Base-by-base conservation (phyloP, 2,329 filamentous ascomycete species). In the Cladosporium sp. region DNA sequence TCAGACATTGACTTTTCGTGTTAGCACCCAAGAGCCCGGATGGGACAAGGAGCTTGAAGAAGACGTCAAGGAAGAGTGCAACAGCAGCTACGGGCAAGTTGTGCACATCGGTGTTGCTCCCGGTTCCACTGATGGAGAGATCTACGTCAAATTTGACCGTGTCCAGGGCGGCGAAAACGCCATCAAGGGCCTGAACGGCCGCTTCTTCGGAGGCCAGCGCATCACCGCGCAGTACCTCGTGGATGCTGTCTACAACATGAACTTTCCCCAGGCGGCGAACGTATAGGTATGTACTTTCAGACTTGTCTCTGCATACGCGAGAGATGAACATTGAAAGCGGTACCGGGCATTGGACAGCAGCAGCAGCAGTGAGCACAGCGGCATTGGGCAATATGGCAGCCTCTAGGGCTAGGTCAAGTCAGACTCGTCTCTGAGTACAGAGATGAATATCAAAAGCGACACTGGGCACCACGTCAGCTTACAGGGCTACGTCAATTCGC, bases 61-160 rank as follows among this genome's bases (percentile, higher is more conserved):
- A 78, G 95, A 99, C 77, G 92, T 99, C 77, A 90, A 91, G 80
- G 85, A 88, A 75, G 95, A 99, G 84, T 97, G 94, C 78, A 92
- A 96, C 82, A 86, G 88, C 74, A 96, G 95, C 85, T 99, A 98
- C 84, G 95, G 95, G 76, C 92, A 94, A 74, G 94, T 99, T 75
- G 93, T 98, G 79, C 95, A 99, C 87, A 96, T 98, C 81, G 75
- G 71, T 67, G 67, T 77, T 61, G 88, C 93, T 74, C 87, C 97
- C 80, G 94, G 98, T 83, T 88, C 91, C 72, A 96, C 96, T 82
- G 95, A 93, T 58, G 95, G 95, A 80, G 95, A 99, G 78, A 94
- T 99, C 74, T 99, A 97, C 80, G 89, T 99, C 79, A 99, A 99
- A 80, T 99, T 99, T 82, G 93, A 97, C 81, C 91, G 92, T 76